A percentile compares a stretch with the other conserved stretches of the same genome.
Conservation (phyloP, 345 rosid genomes). For the Eucalyptus curtisii region DNA sequence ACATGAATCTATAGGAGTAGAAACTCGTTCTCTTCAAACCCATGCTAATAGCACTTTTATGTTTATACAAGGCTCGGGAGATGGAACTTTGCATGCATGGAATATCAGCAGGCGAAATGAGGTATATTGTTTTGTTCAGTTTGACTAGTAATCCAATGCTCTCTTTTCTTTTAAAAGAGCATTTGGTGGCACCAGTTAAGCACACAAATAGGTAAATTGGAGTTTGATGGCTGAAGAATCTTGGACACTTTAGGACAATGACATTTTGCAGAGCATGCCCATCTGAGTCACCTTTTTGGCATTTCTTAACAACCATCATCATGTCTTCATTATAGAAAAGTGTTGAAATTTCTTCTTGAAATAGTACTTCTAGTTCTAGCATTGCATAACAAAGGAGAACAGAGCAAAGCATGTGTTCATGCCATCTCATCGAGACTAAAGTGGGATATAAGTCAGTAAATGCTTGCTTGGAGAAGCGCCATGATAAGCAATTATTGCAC, state of each 20-base stretch:
- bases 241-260: neutral
- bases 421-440: neutral
- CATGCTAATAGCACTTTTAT: neutral
- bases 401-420: neutral
- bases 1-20: neutral
- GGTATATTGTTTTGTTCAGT: slow-evolving; percentile 25
- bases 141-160: neutral
- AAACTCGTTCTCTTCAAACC: too few species aligned
- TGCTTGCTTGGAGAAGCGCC: neutral
- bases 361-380: neutral
- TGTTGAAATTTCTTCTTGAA: neutral
- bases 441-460: neutral
- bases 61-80: slow-evolving; percentile 66
- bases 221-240: neutral
- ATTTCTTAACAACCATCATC: neutral
- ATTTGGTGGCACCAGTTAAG: neutral
- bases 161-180: neutral
- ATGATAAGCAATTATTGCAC: neutral
- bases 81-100: slow-evolving; percentile 91
- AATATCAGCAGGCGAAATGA: slow-evolving; percentile 59
- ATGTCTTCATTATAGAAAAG: neutral
- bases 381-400: neutral
- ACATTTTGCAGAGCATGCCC: neutral
- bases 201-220: neutral
- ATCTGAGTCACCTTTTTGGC: neutral